Evolutionary conservation across 2,329 filamentous ascomycete genomes (phyloP).

Genomic region (Pseudogymnoascus sp.): DNA sequence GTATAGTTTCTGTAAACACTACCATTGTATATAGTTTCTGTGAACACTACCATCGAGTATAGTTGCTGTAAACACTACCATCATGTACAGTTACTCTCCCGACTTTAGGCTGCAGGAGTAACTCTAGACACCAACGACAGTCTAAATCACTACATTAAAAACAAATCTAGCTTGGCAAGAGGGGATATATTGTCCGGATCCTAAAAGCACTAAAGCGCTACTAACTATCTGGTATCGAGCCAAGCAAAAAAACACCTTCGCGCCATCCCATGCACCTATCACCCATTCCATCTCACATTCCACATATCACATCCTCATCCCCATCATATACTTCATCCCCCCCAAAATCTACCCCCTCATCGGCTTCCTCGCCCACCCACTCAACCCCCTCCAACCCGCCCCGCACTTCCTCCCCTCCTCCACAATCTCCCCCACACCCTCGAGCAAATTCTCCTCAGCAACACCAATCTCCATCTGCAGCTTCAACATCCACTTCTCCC

Average conservation of each 20-base stretch:
- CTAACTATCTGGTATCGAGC: not conserved
- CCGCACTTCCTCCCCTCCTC: slow-evolving; percentile 54
- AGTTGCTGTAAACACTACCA: too few species aligned
- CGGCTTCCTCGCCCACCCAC: slow-evolving; percentile 57
- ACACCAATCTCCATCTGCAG: slow-evolving; percentile 80
- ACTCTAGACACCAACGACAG: not conserved
- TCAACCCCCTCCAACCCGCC: slow-evolving; percentile 54
- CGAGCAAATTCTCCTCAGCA: slow-evolving; percentile 50
- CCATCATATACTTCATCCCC: slow-evolving; percentile 1
- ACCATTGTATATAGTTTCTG: too few species aligned
- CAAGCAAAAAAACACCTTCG: not conserved
- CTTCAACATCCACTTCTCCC: slow-evolving; percentile 93
- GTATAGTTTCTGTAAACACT: too few species aligned
- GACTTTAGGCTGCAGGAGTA: not conserved
- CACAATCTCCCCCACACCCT: slow-evolving; percentile 50
- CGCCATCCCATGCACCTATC: not conserved
- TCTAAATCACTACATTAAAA: not conserved
- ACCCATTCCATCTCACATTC: not conserved
- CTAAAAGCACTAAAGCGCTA: not conserved
- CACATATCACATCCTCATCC: slow-evolving; percentile 1
- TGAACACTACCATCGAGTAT: too few species aligned
- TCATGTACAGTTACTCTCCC: not conserved
- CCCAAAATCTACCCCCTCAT: not conserved
- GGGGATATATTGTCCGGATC: not conserved
- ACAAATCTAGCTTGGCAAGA: not conserved